Conservation (phyloP, 2,329 filamentous ascomycete genomes). For the Epichloe festucae region DNA sequence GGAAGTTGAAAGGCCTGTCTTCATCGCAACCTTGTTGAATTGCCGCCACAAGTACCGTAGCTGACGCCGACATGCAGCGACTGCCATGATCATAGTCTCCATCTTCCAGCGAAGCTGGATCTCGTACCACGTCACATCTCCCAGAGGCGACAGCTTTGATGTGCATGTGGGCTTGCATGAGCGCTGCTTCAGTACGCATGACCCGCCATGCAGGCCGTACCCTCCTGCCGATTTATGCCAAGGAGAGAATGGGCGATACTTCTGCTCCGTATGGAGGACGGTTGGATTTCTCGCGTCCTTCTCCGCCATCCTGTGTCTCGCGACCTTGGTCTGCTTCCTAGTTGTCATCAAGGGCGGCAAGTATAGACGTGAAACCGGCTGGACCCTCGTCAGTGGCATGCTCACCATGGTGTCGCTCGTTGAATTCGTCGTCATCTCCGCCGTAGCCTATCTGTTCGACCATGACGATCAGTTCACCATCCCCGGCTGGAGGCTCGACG, state of each 20-base stretch:
- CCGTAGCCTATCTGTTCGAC: conserved; percentile 77
- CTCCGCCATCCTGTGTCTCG: conserved; percentile 68
- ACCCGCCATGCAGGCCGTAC: conserved; percentile 40
- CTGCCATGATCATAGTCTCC: conserved; percentile 55
- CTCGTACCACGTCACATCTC: conserved; percentile 42
- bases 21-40: background rate
- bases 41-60: background rate
- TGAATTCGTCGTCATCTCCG: conserved; percentile 63
- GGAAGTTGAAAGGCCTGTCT: no score
- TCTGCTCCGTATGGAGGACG: conserved; percentile 86
- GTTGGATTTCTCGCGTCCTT: conserved; percentile 83
- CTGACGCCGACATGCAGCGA: conserved; percentile 38
- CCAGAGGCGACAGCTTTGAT: conserved; percentile 32
- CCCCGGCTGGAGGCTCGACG: conserved; percentile 67
- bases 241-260: conserved; percentile 44
- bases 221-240: conserved; percentile 22
- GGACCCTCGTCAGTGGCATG: conserved; percentile 60
- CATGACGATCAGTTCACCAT: conserved; percentile 72
- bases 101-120: conserved; percentile 63
- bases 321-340: conserved; percentile 64
- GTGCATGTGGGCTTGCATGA: conserved; percentile 67
- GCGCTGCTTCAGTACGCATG: conserved; percentile 59
- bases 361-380: conserved; percentile 67
- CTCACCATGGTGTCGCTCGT: conserved; percentile 52
- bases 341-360: conserved; percentile 70